Evolutionary conservation across 306 rosid genomes (phyloP).

Genomic region (Sicyos baderoa): DNA sequence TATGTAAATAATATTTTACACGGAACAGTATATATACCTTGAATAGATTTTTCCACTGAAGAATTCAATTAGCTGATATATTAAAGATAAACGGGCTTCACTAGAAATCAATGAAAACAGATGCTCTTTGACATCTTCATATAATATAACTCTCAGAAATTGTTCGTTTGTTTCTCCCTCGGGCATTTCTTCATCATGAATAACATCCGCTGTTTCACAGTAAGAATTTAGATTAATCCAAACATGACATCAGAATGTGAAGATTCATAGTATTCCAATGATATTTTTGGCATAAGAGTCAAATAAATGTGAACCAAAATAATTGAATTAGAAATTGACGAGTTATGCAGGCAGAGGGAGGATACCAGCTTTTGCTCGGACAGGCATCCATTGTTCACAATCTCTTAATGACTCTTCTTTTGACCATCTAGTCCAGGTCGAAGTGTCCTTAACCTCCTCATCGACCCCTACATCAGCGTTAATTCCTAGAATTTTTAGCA

Average conservation of each 20-base stretch:
- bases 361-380: slow-evolving; percentile 42
- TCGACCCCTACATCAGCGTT: slow-evolving; percentile 52
- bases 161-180: slow-evolving; percentile 63
- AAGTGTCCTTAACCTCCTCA: slow-evolving; percentile 54
- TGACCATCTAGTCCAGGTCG: slow-evolving; percentile 86
- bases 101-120: slow-evolving; percentile 67
- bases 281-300: neutral
- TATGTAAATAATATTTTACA: neutral
- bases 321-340: neutral
- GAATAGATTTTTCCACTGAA: slow-evolving; percentile 72
- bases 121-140: slow-evolving; percentile 76
- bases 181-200: slow-evolving; percentile 31
- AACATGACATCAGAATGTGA: no score
- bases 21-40: slow-evolving; percentile 25
- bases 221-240: slow-evolving; percentile 25
- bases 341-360: slow-evolving; percentile 15
- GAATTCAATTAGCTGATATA: slow-evolving; percentile 71
- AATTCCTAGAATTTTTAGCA: slow-evolving; percentile 78
- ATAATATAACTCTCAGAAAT: slow-evolving; percentile 54
- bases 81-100: slow-evolving; percentile 62
- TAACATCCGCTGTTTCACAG: slow-evolving; percentile 34
- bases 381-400: slow-evolving; percentile 85
- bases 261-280: no score
- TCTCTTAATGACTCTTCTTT: slow-evolving; percentile 82
- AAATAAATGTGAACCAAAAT: slow-evolving; percentile 5